A percentile compares a stretch with the other conserved stretches of the same genome.
phyloP scores from a whole-genome alignment of 352 stramenopile species.

The Plasmopara viticola region DNA sequence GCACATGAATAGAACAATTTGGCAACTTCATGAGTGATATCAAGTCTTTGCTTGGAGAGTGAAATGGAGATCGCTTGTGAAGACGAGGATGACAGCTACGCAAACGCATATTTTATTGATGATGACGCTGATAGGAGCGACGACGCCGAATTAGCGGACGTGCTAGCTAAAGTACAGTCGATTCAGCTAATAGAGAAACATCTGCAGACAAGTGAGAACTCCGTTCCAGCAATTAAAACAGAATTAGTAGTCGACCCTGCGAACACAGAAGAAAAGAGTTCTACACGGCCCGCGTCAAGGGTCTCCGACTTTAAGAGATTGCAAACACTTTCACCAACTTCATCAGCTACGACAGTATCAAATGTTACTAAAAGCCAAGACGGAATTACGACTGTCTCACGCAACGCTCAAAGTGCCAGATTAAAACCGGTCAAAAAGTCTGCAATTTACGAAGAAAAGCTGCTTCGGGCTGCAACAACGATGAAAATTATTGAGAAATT shows the following conservation, averaged over 20 bases:
- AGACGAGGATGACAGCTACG: conserved; percentile 31
- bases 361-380: conserved; percentile 33
- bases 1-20: conserved; percentile 6
- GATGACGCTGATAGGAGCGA: conserved; percentile 37
- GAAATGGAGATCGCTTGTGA: conserved; percentile 20
- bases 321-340: conserved; percentile 18
- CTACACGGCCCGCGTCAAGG: conserved; percentile 3
- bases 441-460: conserved; percentile 46
- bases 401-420: conserved; percentile 19
- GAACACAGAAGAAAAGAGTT: conserved; percentile 2
- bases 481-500: conserved; percentile 41
- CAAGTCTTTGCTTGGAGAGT: conserved; percentile 7
- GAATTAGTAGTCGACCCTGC: conserved; percentile 8
- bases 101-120: conserved; percentile 37
- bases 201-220: conserved; percentile 14
- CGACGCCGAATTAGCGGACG: conserved; percentile 53
- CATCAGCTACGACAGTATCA: not conserved
- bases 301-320: conserved; percentile 8
- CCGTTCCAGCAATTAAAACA: conserved; percentile 7
- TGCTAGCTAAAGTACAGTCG: conserved; percentile 69
- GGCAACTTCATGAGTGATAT: conserved; percentile 10
- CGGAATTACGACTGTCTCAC: conserved; percentile 58
- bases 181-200: conserved; percentile 46
- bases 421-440: conserved; percentile 54
- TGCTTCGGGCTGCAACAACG: conserved; percentile 42